A percentile compares a stretch with the other conserved stretches of the same genome.
phyloP scores from a whole-genome alignment of 2,329 filamentous ascomycete genomes.

The Xylaria hypoxylon region DNA sequence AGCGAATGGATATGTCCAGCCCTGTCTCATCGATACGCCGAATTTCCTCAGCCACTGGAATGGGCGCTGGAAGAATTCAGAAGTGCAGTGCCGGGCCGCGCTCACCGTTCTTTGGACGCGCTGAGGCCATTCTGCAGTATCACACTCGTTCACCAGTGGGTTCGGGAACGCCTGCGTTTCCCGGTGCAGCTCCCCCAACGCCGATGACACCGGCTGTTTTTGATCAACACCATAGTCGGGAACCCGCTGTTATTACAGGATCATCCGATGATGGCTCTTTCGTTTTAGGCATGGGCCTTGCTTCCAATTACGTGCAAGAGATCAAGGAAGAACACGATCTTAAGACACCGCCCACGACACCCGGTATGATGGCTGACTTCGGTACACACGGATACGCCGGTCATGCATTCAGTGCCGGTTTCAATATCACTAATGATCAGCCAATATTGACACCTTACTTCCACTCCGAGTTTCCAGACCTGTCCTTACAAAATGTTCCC shows the following conservation, averaged over 20 bases:
- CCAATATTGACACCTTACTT: constrained; percentile 62
- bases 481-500: constrained; percentile 56
- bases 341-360: constrained; percentile 66
- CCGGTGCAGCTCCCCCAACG: constrained; percentile 60
- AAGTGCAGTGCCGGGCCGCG: constrained; percentile 56
- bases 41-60: constrained; percentile 64
- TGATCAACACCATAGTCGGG: constrained; percentile 54
- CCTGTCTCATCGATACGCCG: constrained; percentile 61
- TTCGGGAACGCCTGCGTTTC: constrained; percentile 52
- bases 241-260: constrained; percentile 55
- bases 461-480: constrained; percentile 59
- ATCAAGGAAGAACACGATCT: constrained; percentile 57
- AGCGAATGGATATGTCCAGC: constrained; percentile 58
- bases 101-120: constrained; percentile 59
- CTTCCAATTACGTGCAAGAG: constrained; percentile 42
- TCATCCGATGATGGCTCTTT: constrained; percentile 55
- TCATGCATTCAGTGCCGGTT: constrained; percentile 42
- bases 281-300: constrained; percentile 45
- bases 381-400: constrained; percentile 56
- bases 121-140: constrained; percentile 58
- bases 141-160: constrained; percentile 58
- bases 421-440: constrained; percentile 58
- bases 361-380: constrained; percentile 59
- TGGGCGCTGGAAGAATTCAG: constrained; percentile 56
- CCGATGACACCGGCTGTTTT: constrained; percentile 61